These are phyloP conservation scores for Wickerhamia fluorescens DNA, from an alignment of 805 yeast species.

Conservation along the genomic window DNA sequence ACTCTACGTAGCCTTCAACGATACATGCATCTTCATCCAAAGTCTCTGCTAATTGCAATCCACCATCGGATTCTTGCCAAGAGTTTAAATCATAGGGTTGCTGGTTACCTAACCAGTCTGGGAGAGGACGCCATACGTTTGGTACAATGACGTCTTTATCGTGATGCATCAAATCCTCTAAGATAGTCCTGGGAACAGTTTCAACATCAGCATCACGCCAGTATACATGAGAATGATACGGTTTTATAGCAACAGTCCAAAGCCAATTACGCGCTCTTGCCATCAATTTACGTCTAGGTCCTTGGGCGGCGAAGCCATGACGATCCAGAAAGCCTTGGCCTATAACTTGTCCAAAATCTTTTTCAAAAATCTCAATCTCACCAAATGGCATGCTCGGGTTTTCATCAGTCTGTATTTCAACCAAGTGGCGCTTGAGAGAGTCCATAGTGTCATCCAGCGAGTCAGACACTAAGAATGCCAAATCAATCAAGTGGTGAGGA, in stretches of 20 bases:
- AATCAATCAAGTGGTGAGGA: conserved; percentile 80
- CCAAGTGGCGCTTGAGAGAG: conserved; percentile 49
- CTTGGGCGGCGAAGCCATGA: conserved; percentile 95
- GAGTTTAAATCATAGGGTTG: conserved; percentile 82
- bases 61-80: conserved; percentile 84
- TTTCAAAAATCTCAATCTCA: conserved; percentile 78
- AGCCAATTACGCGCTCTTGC: conserved; percentile 95
- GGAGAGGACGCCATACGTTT: conserved; percentile 86
- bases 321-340: conserved; percentile 92
- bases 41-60: conserved; percentile 63
- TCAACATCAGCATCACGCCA: conserved; percentile 99
- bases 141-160: conserved; percentile 91
- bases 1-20: conserved; percentile 96
- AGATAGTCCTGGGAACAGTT: conserved; percentile 71
- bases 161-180: conserved; percentile 91
- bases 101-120: conserved; percentile 78
- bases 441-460: conserved; percentile 84
- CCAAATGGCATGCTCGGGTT: conserved; percentile 66
- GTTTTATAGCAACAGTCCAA: conserved; percentile 75
- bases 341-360: conserved; percentile 87
- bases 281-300: conserved; percentile 91
- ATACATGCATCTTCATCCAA: conserved; percentile 92
- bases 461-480: conserved; percentile 82
- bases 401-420: conserved; percentile 57
- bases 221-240: conserved; percentile 92